phyloP scores from a whole-genome alignment of 73 alveolate genomes.

The Blepharisma japonicum region DNA sequence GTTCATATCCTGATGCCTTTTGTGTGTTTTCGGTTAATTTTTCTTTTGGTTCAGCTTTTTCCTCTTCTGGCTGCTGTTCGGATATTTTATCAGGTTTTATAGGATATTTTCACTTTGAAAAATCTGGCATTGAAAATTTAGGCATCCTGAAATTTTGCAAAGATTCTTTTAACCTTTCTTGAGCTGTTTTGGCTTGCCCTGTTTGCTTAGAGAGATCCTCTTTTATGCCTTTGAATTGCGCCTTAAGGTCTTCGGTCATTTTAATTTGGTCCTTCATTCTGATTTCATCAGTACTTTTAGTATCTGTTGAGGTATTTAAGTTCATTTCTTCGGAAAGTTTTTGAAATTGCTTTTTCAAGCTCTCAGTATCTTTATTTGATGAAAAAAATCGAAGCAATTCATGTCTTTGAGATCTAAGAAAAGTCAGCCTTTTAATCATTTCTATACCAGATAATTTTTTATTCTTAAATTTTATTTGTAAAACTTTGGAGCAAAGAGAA shows the following conservation, averaged over 20 bases:
- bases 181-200: slow-evolving; percentile 27
- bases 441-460: too few species aligned
- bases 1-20: too few species aligned
- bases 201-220: slow-evolving; percentile 10
- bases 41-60: too few species aligned
- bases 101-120: not conserved
- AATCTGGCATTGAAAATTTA: not conserved
- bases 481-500: too few species aligned
- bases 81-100: not conserved
- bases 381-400: too few species aligned
- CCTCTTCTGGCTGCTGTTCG: not conserved
- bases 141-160: not conserved
- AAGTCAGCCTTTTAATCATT: too few species aligned
- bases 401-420: too few species aligned
- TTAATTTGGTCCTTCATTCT: not conserved
- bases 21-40: too few species aligned
- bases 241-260: slow-evolving; percentile 25
- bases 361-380: not conserved
- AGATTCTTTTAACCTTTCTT: slow-evolving; percentile 19
- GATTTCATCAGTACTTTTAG: not conserved
- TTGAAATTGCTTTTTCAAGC: not conserved
- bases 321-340: not conserved
- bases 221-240: slow-evolving; percentile 12
- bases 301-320: too few species aligned
- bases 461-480: too few species aligned